Evolutionary conservation across 495 filamentous ascomycete genomes (phyloP).

Genomic region (Xanthoparmelia taractica): DNA sequence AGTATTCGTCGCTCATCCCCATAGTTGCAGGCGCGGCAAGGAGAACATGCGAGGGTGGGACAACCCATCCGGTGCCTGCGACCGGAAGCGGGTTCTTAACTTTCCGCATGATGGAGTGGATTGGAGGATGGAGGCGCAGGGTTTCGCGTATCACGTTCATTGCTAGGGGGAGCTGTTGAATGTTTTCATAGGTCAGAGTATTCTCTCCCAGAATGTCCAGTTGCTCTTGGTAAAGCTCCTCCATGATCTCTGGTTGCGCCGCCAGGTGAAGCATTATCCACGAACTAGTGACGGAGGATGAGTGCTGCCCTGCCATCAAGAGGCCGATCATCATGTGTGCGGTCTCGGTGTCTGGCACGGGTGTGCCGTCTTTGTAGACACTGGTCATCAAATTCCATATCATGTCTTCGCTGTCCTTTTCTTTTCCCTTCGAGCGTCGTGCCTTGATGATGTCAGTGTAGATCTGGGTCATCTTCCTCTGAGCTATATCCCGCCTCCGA

Average conservation of each 20-base stretch:
- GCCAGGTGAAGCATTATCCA: slow-evolving; percentile 81
- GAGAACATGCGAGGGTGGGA: slow-evolving; percentile 70
- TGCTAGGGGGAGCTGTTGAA: slow-evolving; percentile 63
- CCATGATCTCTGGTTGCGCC: slow-evolving; percentile 59
- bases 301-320: slow-evolving; percentile 85
- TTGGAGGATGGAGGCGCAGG: slow-evolving; percentile 71
- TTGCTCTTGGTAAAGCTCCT: slow-evolving; percentile 73
- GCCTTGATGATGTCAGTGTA: slow-evolving; percentile 70
- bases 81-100: slow-evolving; percentile 74
- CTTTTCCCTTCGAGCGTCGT: slow-evolving; percentile 46
- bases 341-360: slow-evolving; percentile 69
- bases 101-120: slow-evolving; percentile 79
- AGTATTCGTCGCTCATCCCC: slow-evolving; percentile 61
- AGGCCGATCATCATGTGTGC: slow-evolving; percentile 90
- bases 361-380: slow-evolving; percentile 64
- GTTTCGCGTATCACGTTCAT: slow-evolving; percentile 72
- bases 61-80: slow-evolving; percentile 66
- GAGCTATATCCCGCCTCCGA: slow-evolving; percentile 66
- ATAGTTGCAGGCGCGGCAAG: slow-evolving; percentile 78
- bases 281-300: slow-evolving; percentile 68
- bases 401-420: slow-evolving; percentile 57
- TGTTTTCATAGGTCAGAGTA: slow-evolving; percentile 56
- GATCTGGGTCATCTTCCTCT: slow-evolving; percentile 63
- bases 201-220: slow-evolving; percentile 50
- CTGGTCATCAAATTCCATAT: slow-evolving; percentile 76